These are phyloP conservation scores for Thinopyrum elongatum DNA, from an alignment of 176 grass and related monocot genomes.

Conservation along the genomic window DNA sequence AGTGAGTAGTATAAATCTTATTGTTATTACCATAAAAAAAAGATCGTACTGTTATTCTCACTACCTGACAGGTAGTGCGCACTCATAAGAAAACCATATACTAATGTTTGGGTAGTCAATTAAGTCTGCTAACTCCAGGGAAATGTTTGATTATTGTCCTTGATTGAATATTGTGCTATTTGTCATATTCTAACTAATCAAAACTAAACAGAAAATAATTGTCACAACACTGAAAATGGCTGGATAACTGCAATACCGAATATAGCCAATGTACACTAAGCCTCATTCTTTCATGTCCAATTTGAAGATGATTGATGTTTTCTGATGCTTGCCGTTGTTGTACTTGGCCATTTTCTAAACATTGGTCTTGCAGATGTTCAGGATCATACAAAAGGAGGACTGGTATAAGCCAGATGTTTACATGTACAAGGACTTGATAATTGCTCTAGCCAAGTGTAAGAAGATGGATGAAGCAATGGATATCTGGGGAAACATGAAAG, in stretches of 20 bases:
- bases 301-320: slow-evolving; percentile 15
- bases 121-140: background rate
- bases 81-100: background rate
- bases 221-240: background rate
- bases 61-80: background rate
- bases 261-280: background rate
- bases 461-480: slow-evolving; percentile 92
- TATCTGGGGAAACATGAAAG: slow-evolving; percentile 78
- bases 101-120: background rate
- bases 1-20: background rate
- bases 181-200: background rate
- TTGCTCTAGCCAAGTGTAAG: slow-evolving; percentile 79
- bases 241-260: background rate
- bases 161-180: background rate
- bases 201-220: background rate
- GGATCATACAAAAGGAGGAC: slow-evolving; percentile 82
- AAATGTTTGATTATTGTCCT: background rate
- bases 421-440: slow-evolving; percentile 92
- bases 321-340: slow-evolving; percentile 10
- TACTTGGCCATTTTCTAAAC: background rate
- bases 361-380: slow-evolving; percentile 66
- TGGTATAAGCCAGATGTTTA: slow-evolving; percentile 98
- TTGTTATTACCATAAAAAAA: background rate
- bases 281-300: background rate
- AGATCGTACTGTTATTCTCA: background rate